Evolutionary conservation across 108 stramenopile genomes (phyloP).

Genomic region (Skeletonema marinoi): DNA sequence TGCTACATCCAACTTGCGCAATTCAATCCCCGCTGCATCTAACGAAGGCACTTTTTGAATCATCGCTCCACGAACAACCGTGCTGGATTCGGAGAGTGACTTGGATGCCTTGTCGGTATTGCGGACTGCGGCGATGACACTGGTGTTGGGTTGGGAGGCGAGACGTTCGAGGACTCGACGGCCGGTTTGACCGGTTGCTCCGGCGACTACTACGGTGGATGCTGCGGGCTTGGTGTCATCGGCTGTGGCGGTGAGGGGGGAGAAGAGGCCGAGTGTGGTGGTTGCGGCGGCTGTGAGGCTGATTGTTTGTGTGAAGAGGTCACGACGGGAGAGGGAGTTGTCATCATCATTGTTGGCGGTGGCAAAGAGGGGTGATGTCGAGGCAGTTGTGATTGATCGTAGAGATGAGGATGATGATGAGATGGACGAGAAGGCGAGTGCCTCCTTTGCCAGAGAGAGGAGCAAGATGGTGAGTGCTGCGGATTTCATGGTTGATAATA

Average conservation of each 20-base stretch:
- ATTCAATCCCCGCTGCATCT: slow-evolving; percentile 49
- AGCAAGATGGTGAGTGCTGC: slow-evolving; percentile 1
- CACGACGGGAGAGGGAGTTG: slow-evolving; percentile 19
- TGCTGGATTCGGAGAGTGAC: slow-evolving; percentile 55
- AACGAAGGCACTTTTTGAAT: slow-evolving; percentile 64
- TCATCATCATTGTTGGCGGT: background rate
- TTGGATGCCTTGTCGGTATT: slow-evolving; percentile 74
- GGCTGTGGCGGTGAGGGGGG: background rate
- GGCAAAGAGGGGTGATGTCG: background rate
- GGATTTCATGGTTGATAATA: slow-evolving; percentile 8
- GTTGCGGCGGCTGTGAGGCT: background rate
- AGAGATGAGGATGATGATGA: background rate
- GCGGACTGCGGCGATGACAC: slow-evolving; percentile 75
- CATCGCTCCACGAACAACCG: slow-evolving; percentile 80
- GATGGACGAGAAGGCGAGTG: background rate
- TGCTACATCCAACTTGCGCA: slow-evolving; percentile 67
- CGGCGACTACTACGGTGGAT: slow-evolving; percentile 69
- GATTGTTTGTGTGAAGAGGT: slow-evolving; percentile 27
- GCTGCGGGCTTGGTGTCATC: background rate
- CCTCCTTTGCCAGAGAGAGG: slow-evolving; percentile 1
- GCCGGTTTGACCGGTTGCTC: slow-evolving; percentile 86
- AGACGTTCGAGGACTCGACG: slow-evolving; percentile 75
- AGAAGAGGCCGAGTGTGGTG: slow-evolving; percentile 16
- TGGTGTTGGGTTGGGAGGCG: slow-evolving; percentile 27
- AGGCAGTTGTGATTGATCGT: no score